Percentiles rank a stretch among this genome's conserved stretches.
Evolutionary conservation across 768 basidiomycete species (phyloP).

Genomic region (Mycena filopes): DNA sequence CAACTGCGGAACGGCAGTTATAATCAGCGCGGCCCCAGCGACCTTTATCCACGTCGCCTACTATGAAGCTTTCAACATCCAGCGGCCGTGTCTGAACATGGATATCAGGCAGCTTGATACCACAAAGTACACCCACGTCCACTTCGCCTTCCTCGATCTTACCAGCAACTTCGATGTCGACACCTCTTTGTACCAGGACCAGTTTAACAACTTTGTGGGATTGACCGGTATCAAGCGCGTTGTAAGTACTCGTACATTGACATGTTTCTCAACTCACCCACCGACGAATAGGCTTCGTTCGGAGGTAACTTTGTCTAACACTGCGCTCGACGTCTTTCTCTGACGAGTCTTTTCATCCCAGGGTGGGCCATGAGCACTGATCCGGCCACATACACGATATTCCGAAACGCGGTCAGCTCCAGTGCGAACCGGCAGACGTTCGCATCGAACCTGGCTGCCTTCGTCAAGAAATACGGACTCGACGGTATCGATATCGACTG

Average conservation of each 20-base stretch:
- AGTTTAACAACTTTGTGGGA: neutral
- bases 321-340: neutral
- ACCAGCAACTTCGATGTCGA: neutral
- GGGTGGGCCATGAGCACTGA: conserved; percentile 19
- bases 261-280: neutral
- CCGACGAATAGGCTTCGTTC: conserved; percentile 6
- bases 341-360: neutral
- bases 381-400: conserved; percentile 43
- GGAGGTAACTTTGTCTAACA: neutral
- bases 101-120: conserved; percentile 2
- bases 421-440: conserved; percentile 63
- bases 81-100: conserved; percentile 15
- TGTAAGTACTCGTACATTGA: neutral
- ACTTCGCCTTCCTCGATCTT: conserved; percentile 10
- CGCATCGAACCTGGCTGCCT: conserved; percentile 64
- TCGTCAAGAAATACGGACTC: conserved; percentile 66
- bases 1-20: no score
- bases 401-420: conserved; percentile 78
- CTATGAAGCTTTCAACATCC: conserved; percentile 10
- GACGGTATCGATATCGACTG: conserved; percentile 96
- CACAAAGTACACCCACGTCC: conserved; percentile 4
- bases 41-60: conserved; percentile 1
- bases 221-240: conserved; percentile 9
- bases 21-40: no score
- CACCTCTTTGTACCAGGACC: neutral